Conservation (phyloP, 306 rosid species). For the Vigna mungo region DNA sequence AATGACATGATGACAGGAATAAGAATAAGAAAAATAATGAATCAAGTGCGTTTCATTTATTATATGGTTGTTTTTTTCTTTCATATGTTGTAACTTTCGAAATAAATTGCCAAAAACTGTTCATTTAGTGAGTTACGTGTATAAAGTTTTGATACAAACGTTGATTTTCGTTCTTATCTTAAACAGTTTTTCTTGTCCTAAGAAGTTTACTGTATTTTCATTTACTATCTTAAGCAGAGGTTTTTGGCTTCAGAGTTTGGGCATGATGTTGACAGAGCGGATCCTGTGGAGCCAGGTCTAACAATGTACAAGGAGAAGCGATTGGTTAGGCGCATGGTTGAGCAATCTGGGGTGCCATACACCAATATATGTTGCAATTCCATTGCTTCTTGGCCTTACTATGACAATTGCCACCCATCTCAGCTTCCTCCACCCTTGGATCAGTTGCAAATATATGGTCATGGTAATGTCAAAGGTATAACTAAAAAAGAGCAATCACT, state of each 20-base stretch:
- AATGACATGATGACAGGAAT: background rate
- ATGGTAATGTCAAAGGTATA: constrained; percentile 73
- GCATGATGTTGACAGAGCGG: constrained; percentile 77
- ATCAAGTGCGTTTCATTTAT: background rate
- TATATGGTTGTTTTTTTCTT: background rate
- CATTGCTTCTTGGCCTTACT: constrained; percentile 89
- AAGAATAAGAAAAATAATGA: background rate
- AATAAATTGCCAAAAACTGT: background rate
- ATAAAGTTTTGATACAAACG: background rate
- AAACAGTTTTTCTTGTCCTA: too few relatives aligned
- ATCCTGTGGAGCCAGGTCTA: constrained; percentile 79
- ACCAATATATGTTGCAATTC: constrained; percentile 78
- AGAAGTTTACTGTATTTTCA: too few relatives aligned
- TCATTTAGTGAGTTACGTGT: background rate
- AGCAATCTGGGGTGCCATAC: constrained; percentile 62
- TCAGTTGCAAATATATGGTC: constrained; percentile 69
- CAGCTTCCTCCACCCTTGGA: constrained; percentile 78
- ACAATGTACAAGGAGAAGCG: constrained; percentile 64
- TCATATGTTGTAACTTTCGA: background rate
- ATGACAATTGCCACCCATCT: constrained; percentile 69
- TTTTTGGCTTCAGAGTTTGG: constrained; percentile 86
- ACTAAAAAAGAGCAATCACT: background rate
- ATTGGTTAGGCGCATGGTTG: constrained; percentile 54
- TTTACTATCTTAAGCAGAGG: constrained; percentile 50
- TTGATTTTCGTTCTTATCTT: too few relatives aligned